Conservation (phyloP, 306 rosid genomes). For the Comarum palustre region DNA sequence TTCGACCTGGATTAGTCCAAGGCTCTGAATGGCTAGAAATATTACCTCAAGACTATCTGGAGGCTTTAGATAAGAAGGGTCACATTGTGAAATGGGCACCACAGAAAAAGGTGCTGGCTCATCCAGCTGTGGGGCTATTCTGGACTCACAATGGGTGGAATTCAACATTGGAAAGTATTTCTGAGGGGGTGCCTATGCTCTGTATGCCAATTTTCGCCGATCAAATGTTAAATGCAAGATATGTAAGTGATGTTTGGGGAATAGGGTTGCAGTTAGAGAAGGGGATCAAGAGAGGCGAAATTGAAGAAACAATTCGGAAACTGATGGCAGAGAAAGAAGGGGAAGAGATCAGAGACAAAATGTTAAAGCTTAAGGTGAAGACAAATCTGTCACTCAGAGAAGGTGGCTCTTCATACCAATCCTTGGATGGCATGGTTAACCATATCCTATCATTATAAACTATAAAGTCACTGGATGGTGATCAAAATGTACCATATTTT, state of each 20-base stretch:
- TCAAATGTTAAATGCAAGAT: slow-evolving; percentile 56
- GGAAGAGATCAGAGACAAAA: slow-evolving; percentile 36
- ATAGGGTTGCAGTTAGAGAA: slow-evolving; percentile 43
- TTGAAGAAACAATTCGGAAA: slow-evolving; percentile 40
- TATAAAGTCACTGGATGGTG: too few species aligned
- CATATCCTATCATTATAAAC: too few species aligned
- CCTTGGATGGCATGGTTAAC: slow-evolving; percentile 26
- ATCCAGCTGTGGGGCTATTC: slow-evolving; percentile 50
- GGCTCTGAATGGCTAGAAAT: slow-evolving; percentile 46
- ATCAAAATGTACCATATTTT: too few species aligned
- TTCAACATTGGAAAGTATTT: slow-evolving; percentile 58
- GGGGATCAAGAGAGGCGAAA: slow-evolving; percentile 40
- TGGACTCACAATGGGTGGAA: slow-evolving; percentile 79
- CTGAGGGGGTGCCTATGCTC: slow-evolving; percentile 76
- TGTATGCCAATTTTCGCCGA: slow-evolving; percentile 54
- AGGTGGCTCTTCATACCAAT: slow-evolving; percentile 28
- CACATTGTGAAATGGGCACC: slow-evolving; percentile 73
- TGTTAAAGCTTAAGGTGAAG: slow-evolving; percentile 37
- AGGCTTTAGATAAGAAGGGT: slow-evolving; percentile 43
- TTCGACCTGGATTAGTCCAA: slow-evolving; percentile 45
- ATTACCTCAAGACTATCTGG: slow-evolving; percentile 43
- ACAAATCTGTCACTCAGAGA: slow-evolving; percentile 25
- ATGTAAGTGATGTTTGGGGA: slow-evolving; percentile 55
- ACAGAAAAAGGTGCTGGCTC: slow-evolving; percentile 51
- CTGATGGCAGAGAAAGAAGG: slow-evolving; percentile 43